Evolutionary conservation across 768 basidiomycete genomes (phyloP).

Genomic region (Russula sp.): DNA sequence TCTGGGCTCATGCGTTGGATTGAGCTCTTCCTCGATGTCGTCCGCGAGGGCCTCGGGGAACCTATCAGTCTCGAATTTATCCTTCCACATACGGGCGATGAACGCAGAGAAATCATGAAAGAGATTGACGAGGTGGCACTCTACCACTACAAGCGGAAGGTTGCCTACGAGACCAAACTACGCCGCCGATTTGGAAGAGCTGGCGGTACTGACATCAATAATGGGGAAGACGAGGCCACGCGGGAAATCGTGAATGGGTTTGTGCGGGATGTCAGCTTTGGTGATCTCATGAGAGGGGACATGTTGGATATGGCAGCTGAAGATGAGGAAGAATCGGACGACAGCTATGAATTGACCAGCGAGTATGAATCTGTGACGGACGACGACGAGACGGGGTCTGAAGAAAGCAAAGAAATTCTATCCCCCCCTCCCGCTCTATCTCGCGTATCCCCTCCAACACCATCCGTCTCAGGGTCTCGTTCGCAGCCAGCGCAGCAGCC

Average conservation of each 20-base stretch:
- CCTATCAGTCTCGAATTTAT: slow-evolving; percentile 80
- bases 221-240: slow-evolving; percentile 79
- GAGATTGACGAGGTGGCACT: slow-evolving; percentile 87
- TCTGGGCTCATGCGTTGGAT: slow-evolving; percentile 95
- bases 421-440: background rate
- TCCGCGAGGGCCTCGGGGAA: slow-evolving; percentile 80
- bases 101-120: slow-evolving; percentile 66
- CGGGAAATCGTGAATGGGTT: slow-evolving; percentile 75
- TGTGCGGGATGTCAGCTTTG: slow-evolving; percentile 75
- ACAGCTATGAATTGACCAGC: slow-evolving; percentile 39
- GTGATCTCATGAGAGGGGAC: slow-evolving; percentile 71
- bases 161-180: slow-evolving; percentile 87
- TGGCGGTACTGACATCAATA: slow-evolving; percentile 48
- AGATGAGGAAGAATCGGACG: slow-evolving; percentile 41
- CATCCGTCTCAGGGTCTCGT: background rate
- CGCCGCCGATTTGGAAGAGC: slow-evolving; percentile 71
- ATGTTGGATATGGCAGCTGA: slow-evolving; percentile 78
- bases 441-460: background rate
- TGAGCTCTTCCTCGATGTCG: slow-evolving; percentile 85
- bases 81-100: slow-evolving; percentile 74
- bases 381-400: slow-evolving; percentile 28
- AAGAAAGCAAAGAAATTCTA: slow-evolving; percentile 18
- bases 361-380: slow-evolving; percentile 37
- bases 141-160: slow-evolving; percentile 93
- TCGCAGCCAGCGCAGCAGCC: background rate